Percentiles rank a stretch among this genome's conserved stretches.
Evolutionary conservation across 1,284 basidiomycete genomes (phyloP).

Genomic region (Leccinum subrobustum): DNA sequence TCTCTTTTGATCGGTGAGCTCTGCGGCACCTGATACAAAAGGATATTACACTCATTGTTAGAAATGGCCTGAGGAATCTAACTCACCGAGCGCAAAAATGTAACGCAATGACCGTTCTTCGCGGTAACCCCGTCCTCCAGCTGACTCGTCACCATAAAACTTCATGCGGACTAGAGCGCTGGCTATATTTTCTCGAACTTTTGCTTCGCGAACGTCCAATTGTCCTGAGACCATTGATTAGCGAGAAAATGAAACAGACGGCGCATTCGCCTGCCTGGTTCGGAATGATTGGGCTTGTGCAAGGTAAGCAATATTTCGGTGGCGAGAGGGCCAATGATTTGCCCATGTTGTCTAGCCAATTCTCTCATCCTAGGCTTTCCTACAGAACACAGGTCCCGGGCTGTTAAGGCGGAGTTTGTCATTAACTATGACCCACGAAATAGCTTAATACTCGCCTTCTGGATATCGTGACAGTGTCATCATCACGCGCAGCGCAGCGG

Average conservation of each 20-base stretch:
- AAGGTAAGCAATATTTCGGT: conserved; percentile 21
- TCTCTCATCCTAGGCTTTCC: conserved; percentile 13
- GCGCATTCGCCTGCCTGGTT: neutral
- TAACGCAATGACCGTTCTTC: conserved; percentile 4
- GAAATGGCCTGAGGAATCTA: neutral
- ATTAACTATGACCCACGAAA: neutral
- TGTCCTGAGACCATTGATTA: conserved; percentile 1
- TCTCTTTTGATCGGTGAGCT: conserved; percentile 1
- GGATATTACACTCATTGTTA: neutral
- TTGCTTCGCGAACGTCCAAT: conserved; percentile 4
- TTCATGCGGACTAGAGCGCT: conserved; percentile 11
- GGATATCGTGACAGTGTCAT: conserved; percentile 16
- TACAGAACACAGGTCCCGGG: neutral
- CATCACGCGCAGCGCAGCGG: conserved; percentile 19
- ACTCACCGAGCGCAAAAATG: conserved; percentile 25
- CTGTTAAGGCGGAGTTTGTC: neutral
- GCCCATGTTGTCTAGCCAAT: conserved; percentile 10
- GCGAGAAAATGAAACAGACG: neutral
- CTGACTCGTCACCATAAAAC: neutral
- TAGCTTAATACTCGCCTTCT: conserved; percentile 8
- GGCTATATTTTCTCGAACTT: conserved; percentile 19
- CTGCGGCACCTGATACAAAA: conserved; percentile 2
- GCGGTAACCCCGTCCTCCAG: neutral
- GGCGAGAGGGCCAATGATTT: conserved; percentile 21
- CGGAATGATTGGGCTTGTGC: neutral